phyloP scores from a whole-genome alignment of 129 eudicot genomes.

The Ambrosia trifida region DNA sequence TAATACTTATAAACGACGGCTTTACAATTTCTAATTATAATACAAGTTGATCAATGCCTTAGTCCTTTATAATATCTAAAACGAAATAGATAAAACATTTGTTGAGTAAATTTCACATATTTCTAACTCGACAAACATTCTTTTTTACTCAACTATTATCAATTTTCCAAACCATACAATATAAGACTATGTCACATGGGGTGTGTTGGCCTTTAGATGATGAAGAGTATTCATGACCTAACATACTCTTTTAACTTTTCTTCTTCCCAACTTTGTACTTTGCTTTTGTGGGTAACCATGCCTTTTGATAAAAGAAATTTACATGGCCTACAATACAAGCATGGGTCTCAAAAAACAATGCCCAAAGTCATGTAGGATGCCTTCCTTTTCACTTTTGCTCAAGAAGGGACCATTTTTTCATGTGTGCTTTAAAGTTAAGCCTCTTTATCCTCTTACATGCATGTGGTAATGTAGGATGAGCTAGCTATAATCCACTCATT shows the following conservation, averaged over 20 bases:
- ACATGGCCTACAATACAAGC: constrained; percentile 41
- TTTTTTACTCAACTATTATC: constrained; percentile 4
- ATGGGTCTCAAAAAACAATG: constrained; percentile 37
- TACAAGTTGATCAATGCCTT: neutral
- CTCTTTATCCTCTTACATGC: constrained; percentile 35
- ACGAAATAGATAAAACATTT: too few species aligned
- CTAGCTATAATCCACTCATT: constrained; percentile 25
- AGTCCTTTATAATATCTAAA: too few species aligned
- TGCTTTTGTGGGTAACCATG: constrained; percentile 29
- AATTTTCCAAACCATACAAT: neutral
- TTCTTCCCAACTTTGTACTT: constrained; percentile 26
- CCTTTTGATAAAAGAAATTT: constrained; percentile 36
- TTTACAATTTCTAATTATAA: neutral
- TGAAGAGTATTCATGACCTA: constrained; percentile 26
- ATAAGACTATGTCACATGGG: constrained; percentile 23
- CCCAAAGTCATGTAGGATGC: constrained; percentile 23
- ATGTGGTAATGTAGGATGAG: constrained; percentile 37
- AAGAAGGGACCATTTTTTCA: constrained; percentile 42
- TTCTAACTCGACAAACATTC: neutral
- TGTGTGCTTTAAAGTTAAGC: constrained; percentile 42
- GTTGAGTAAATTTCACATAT: neutral
- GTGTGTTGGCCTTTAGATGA: constrained; percentile 32
- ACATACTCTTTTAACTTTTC: constrained; percentile 26
- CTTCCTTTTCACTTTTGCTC: constrained; percentile 41
- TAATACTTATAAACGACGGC: neutral